These are phyloP conservation scores for Globisporangium okanoganense DNA, from an alignment of 352 stramenopile genomes.

Conservation along the genomic window DNA sequence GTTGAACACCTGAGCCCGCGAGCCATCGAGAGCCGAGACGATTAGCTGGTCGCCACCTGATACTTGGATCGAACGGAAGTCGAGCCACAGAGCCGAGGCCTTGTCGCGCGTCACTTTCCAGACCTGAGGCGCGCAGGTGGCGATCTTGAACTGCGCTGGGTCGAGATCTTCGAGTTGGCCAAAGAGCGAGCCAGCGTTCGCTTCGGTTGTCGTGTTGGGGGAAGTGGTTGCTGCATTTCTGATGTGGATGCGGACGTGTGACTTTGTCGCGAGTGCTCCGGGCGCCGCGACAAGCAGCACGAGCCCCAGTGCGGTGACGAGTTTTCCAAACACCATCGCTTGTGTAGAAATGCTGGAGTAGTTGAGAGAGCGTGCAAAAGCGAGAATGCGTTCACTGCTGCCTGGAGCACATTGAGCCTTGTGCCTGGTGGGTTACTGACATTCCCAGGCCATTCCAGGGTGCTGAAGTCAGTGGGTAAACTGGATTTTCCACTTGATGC, in stretches of 20 bases:
- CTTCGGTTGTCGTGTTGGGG: neutral
- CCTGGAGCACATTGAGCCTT: neutral
- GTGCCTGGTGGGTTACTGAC: no score
- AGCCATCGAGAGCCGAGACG: constrained; percentile 17
- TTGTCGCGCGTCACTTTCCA: constrained; percentile 26
- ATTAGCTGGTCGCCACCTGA: constrained; percentile 20
- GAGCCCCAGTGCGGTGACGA: neutral
- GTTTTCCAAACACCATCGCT: neutral
- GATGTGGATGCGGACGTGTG: constrained; percentile 3
- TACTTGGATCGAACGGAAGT: constrained; percentile 16
- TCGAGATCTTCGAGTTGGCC: constrained; percentile 11
- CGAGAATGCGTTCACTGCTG: neutral
- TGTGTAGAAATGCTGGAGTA: neutral
- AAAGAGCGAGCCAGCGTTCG: neutral
- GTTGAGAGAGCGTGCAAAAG: neutral
- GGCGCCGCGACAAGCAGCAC: neutral
- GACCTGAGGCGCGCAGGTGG: constrained; percentile 18
- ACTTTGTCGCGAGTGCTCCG: neutral
- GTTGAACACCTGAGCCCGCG: constrained; percentile 10
- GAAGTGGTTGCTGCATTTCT: neutral
- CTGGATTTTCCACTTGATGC: neutral
- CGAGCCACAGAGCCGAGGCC: constrained; percentile 20
- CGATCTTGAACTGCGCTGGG: constrained; percentile 18
- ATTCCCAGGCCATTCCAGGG: no score
- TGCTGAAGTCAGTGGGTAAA: neutral